Evolutionary conservation across 805 yeast species (phyloP), one percentile per base, ranked within the genome.

Genomic region (Yamadazyma ubonensis): DNA sequence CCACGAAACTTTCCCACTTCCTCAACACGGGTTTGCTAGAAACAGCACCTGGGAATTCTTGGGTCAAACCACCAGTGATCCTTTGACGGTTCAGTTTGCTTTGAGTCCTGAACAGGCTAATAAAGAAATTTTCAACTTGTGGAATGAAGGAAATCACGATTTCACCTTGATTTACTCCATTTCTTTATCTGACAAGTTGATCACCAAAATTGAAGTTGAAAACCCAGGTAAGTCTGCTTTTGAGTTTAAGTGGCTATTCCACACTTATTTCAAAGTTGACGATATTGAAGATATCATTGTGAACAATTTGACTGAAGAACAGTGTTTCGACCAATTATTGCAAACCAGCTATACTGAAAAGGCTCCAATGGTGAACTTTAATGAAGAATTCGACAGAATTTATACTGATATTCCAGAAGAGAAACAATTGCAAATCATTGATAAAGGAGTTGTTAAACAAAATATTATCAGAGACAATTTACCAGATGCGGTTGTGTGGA

Each of bases 11-110:
- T 71, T 69, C 37, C 60, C 74, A 25, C 75, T 93, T 48, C 97
- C 97, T 14, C 98, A 93, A 67, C 99, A 93, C 59, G 99, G 99
- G 1, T 86, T 93, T 67, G 99, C 96, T 14, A 76, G 99, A 62
- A 83, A 78, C 61, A 81, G 91, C 10, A 67, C 73, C 2, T 93
- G 99, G 99, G 97, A 93, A 61, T 86, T 90, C 52, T 71, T 93
- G 45, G 99, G 99, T 27, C 91, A 88, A 63, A 78, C 83, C 14
- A 71, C 73, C 25, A 81, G 75, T 38, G 85, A 86, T 20, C 85
- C 90, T 38, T 52, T 59, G 29, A 79, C 95, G 4, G 85, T 84
- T 31, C 96, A 93, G 61, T 90, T 89, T 62, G 99, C 89, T 0
- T 74, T 93, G 42, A 83, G 93, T 12, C 96, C 96, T 5, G 96